These are phyloP conservation scores for Termitomyces eurrhizus DNA, from an alignment of 768 basidiomycete genomes.

Conservation along the genomic window DNA sequence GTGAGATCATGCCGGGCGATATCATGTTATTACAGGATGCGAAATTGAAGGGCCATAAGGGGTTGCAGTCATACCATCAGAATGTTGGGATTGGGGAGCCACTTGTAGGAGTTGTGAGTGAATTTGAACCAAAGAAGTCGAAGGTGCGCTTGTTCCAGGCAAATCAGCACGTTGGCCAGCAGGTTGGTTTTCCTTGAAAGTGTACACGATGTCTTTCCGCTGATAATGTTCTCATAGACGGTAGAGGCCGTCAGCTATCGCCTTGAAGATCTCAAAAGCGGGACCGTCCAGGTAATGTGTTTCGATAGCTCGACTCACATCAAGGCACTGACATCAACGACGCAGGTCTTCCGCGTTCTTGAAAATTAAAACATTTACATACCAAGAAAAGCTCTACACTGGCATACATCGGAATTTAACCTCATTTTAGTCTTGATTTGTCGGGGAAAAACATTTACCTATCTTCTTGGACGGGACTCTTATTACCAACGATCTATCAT, in stretches of 20 bases:
- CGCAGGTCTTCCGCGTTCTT: conserved; percentile 36
- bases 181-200: conserved; percentile 41
- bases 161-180: conserved; percentile 80
- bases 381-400: background rate
- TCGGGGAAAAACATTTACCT: background rate
- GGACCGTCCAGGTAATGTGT: conserved; percentile 62
- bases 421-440: background rate
- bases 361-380: conserved; percentile 23
- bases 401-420: background rate
- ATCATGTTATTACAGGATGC: conserved; percentile 73
- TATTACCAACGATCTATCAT: background rate
- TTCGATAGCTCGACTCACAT: background rate
- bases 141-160: conserved; percentile 86
- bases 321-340: background rate
- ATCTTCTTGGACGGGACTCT: conserved; percentile 4
- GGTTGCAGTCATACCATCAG: conserved; percentile 69
- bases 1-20: conserved; percentile 87
- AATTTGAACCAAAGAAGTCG: conserved; percentile 83
- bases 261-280: conserved; percentile 70
- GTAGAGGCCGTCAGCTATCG: conserved; percentile 4
- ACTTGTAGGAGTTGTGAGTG: conserved; percentile 70
- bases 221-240: background rate
- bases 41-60: conserved; percentile 75
- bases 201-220: background rate
- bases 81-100: conserved; percentile 48